Conservation (phyloP, 176 grass and related monocot genomes). For the Saccharum spontaneum region DNA sequence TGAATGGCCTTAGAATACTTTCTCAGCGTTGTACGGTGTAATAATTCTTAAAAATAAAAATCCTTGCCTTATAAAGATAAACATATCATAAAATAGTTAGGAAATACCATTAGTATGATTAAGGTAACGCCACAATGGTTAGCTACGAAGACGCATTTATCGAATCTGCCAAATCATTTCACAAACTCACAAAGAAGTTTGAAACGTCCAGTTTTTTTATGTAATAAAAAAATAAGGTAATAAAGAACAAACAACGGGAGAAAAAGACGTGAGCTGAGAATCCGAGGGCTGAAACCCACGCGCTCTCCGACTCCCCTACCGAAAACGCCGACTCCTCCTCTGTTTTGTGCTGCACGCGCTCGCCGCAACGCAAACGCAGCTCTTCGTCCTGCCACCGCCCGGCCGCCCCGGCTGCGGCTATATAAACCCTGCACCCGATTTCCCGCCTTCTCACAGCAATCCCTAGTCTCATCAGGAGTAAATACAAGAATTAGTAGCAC, state of each 20-base stretch:
- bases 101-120: neutral
- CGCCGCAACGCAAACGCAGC: neutral
- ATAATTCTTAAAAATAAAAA: too few species aligned
- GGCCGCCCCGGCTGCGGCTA: neutral
- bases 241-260: neutral
- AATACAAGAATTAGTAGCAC: constrained; percentile 4
- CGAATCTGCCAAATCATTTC: neutral
- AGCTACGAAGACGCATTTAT: neutral
- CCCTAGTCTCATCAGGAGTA: neutral
- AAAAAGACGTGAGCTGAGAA: constrained; percentile 9
- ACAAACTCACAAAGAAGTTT: neutral
- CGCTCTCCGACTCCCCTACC: constrained; percentile 4
- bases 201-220: neutral
- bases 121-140: neutral
- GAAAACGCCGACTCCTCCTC: neutral
- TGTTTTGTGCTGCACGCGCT: neutral
- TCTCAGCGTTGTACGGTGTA: too few species aligned
- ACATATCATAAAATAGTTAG: neutral
- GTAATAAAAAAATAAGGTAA: too few species aligned
- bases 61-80: neutral
- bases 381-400: neutral
- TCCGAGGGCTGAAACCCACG: constrained; percentile 30
- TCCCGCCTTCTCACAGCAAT: neutral
- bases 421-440: constrained; percentile 25
- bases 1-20: neutral